Evolutionary conservation across 345 rosid genomes (phyloP), one percentile per base, ranked within the genome.

Genomic region (Corchorus capsularis): DNA sequence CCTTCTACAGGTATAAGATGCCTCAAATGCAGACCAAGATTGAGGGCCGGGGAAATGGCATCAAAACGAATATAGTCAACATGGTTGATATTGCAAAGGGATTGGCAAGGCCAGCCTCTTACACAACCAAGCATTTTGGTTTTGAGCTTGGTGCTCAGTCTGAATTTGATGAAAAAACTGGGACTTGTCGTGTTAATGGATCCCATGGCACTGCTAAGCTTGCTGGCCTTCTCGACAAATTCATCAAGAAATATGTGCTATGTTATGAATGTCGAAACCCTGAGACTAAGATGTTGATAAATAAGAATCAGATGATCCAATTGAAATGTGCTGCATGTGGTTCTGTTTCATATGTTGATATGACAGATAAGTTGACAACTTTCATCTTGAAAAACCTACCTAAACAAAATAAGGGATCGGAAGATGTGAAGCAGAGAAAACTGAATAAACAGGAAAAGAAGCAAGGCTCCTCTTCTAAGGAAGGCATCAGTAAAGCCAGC

Each of bases 1-100:
- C 96, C 86, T 89, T 89, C 64, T 91, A 91, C 27, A 82, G 95
- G 89, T 91, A 91, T 77, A 91, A 89, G 85, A 91, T 89, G 96
- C 93, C 96, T 2, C 85, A 79, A 79, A 91, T 91, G 92, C 76
- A 89, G 56, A 91, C 91, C 47, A 91, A 91, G 83, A 27, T 27
- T 27, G 27, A 27, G 27, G 27, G 27, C 27, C 27, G 27, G 27
- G 27, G 27, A 27, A 27, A 27, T 27, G 27, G 27, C 27, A 27
- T 27, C 27, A 27, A 27, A 27, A 27, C 27, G 27, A 27, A 27
- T 79, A 80, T 89, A 0, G 93, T 91, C 43, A 89, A 91, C 83
- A 91, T 89, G 93, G 93, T 89, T 79, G 92, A 91, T 3, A 88
- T 91, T 55, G 96, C 92, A 0, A 91, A 91, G 86, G 96, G 93